A percentile compares a stretch with the other conserved stretches of the same genome.
phyloP scores from a whole-genome alignment of 805 yeast genomes.

The Teunomyces lycoperdinae region DNA sequence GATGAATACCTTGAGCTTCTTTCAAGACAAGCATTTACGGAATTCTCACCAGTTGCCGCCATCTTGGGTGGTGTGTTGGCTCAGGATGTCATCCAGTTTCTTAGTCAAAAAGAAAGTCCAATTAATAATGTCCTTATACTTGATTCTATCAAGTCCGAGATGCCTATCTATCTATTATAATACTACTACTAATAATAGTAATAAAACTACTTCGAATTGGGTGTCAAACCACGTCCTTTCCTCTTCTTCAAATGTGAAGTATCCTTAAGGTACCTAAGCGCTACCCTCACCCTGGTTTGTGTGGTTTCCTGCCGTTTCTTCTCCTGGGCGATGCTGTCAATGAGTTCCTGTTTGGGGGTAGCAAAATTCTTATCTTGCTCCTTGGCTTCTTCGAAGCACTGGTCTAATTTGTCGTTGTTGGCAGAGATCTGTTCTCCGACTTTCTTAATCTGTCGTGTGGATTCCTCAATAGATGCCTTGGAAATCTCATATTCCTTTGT shows the following conservation, averaged over 20 bases:
- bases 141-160: slow-evolving; percentile 67
- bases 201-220: slow-evolving; percentile 13
- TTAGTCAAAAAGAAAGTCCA: slow-evolving; percentile 76
- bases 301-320: slow-evolving; percentile 21
- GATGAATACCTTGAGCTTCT: slow-evolving; percentile 42
- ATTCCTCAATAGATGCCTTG: slow-evolving; percentile 44
- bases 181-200: not conserved
- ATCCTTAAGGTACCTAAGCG: slow-evolving; percentile 34
- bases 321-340: slow-evolving; percentile 22
- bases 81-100: slow-evolving; percentile 83
- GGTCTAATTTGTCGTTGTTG: slow-evolving; percentile 16
- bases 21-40: slow-evolving; percentile 52
- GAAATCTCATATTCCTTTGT: slow-evolving; percentile 56
- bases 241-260: slow-evolving; percentile 42
- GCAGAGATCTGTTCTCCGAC: slow-evolving; percentile 17
- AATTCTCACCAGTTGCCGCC: slow-evolving; percentile 81
- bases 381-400: slow-evolving; percentile 18
- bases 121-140: slow-evolving; percentile 76
- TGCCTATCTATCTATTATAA: slow-evolving; percentile 68
- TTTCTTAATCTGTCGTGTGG: slow-evolving; percentile 29
- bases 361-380: slow-evolving; percentile 16
- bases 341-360: slow-evolving; percentile 16
- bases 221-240: slow-evolving; percentile 40
- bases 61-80: slow-evolving; percentile 86
- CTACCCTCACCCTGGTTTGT: slow-evolving; percentile 26